These are phyloP conservation scores for Naganishia liquefaciens DNA, from an alignment of 1,284 basidiomycete genomes.

Conservation along the genomic window DNA sequence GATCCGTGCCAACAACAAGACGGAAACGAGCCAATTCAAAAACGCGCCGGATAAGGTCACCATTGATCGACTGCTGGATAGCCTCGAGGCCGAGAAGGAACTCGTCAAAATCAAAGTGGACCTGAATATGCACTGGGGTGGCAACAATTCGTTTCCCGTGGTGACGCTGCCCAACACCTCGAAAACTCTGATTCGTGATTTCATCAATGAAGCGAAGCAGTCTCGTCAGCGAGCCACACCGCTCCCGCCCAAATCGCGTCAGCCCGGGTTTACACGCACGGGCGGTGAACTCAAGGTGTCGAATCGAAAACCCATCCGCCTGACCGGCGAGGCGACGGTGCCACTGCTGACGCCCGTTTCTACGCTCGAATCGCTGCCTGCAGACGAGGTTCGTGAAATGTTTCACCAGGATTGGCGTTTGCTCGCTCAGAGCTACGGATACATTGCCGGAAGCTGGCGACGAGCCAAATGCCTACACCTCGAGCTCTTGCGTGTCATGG, in stretches of 20 bases:
- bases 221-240: slow-evolving; percentile 14
- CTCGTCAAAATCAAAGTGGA: slow-evolving; percentile 7
- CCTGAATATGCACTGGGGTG: slow-evolving; percentile 17
- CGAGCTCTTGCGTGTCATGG: slow-evolving; percentile 7
- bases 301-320: slow-evolving; percentile 2
- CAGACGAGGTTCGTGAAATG: slow-evolving; percentile 14
- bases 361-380: slow-evolving; percentile 26
- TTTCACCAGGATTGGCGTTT: slow-evolving; percentile 31
- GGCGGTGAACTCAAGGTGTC: neutral
- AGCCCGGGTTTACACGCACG: slow-evolving; percentile 19
- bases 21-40: slow-evolving; percentile 7
- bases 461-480: slow-evolving; percentile 26
- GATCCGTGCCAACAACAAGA: neutral
- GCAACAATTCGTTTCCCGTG: slow-evolving; percentile 2
- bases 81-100: slow-evolving; percentile 14
- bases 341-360: slow-evolving; percentile 10
- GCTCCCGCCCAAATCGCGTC: neutral
- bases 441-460: slow-evolving; percentile 19
- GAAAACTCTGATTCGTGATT: neutral
- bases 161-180: slow-evolving; percentile 4
- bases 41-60: slow-evolving; percentile 6
- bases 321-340: slow-evolving; percentile 10
- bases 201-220: slow-evolving; percentile 10
- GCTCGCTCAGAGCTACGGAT: slow-evolving; percentile 31
- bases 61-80: slow-evolving; percentile 16